A percentile compares a stretch with the other conserved stretches of the same genome.
Conservation (phyloP, 495 filamentous ascomycete genomes). For the Xylaria scruposa region DNA sequence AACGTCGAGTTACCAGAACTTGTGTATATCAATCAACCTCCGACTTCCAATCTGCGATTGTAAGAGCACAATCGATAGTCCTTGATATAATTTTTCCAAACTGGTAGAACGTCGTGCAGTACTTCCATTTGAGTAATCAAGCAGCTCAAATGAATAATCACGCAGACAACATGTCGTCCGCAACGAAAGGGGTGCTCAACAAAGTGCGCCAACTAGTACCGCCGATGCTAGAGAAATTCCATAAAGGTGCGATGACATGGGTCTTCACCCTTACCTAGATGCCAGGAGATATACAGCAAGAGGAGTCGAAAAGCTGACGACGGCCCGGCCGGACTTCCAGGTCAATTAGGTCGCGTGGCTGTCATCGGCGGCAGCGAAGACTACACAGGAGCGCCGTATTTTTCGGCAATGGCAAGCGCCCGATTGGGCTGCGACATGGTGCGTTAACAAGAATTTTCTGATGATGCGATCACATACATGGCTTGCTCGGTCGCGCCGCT, state of each 20-base stretch:
- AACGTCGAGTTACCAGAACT: background rate
- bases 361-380: conserved; percentile 96
- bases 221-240: conserved; percentile 93
- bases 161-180: conserved; percentile 47
- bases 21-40: background rate
- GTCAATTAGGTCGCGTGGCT: conserved; percentile 88
- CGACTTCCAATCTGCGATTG: background rate
- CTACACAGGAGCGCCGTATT: conserved; percentile 97
- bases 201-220: conserved; percentile 92
- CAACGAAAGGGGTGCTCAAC: conserved; percentile 69
- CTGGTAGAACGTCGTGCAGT: background rate
- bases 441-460: conserved; percentile 30
- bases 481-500: background rate
- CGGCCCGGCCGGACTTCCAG: conserved; percentile 51
- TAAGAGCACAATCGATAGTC: background rate
- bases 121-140: background rate
- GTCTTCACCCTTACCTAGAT: background rate
- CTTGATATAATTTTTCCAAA: background rate
- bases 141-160: conserved; percentile 34
- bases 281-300: background rate
- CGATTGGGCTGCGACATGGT: conserved; percentile 87
- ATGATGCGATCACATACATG: background rate
- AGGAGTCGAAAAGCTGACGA: conserved; percentile 26
- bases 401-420: conserved; percentile 95
- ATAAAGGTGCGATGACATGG: conserved; percentile 74